Evolutionary conservation across 1,139 yeast species (phyloP).

Genomic region (Yamadazyma aaseri): DNA sequence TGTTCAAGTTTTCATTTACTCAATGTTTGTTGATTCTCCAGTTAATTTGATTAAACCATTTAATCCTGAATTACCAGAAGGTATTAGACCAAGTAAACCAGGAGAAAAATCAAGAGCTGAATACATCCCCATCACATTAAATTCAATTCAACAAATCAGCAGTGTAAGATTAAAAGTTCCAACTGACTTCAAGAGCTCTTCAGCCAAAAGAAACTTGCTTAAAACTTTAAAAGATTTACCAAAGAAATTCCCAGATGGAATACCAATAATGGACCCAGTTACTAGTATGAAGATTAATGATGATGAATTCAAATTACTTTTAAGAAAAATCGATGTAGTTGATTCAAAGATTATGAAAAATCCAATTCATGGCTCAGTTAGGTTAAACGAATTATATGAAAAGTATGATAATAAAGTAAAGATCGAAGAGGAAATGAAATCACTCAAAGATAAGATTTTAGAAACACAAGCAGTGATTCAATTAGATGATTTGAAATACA

Average conservation of each 20-base stretch:
- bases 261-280: constrained; percentile 86
- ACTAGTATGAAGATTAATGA: constrained; percentile 90
- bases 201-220: constrained; percentile 70
- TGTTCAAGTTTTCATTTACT: constrained; percentile 78
- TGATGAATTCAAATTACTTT: constrained; percentile 64
- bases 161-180: constrained; percentile 82
- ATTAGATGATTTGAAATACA: constrained; percentile 86
- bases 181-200: constrained; percentile 66
- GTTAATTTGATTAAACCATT: constrained; percentile 66
- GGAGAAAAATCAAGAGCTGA: constrained; percentile 77
- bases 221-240: constrained; percentile 79
- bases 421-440: constrained; percentile 59
- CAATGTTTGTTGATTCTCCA: constrained; percentile 79
- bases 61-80: constrained; percentile 79
- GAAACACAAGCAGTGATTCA: constrained; percentile 93
- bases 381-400: constrained; percentile 60
- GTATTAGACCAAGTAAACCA: constrained; percentile 76
- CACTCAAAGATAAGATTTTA: constrained; percentile 59
- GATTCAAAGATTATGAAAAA: constrained; percentile 70
- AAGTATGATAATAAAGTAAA: constrained; percentile 65
- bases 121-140: constrained; percentile 79
- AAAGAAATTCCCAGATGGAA: constrained; percentile 83
- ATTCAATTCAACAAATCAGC: constrained; percentile 71
- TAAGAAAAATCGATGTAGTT: constrained; percentile 77
- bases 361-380: constrained; percentile 67